A percentile compares a stretch with the other conserved stretches of the same genome.
phyloP scores from a whole-genome alignment of 2,329 filamentous ascomycete genomes.

The Pseudogymnoascus sp. region DNA sequence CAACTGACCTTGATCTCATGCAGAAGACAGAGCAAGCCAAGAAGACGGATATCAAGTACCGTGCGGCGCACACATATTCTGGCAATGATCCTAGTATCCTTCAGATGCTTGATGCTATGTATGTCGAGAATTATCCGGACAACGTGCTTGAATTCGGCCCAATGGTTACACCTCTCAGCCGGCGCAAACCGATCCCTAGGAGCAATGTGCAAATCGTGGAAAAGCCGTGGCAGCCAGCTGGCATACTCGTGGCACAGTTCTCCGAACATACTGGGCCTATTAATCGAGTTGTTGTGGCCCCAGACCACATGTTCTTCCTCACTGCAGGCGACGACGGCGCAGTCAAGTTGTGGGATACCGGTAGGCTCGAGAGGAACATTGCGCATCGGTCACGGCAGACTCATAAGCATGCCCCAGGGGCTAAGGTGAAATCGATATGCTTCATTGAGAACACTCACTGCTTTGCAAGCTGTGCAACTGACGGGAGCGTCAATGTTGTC shows the following conservation, averaged over 20 bases:
- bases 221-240: conserved; percentile 74
- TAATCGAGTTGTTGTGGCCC: conserved; percentile 72
- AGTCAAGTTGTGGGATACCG: conserved; percentile 90
- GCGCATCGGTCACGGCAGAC: conserved; percentile 81
- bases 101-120: conserved; percentile 76
- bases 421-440: conserved; percentile 71
- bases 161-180: conserved; percentile 62
- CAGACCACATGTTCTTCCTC: conserved; percentile 90
- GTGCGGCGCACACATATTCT: conserved; percentile 71
- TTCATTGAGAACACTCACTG: conserved; percentile 93
- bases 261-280: conserved; percentile 79
- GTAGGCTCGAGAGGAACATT: conserved; percentile 82
- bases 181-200: conserved; percentile 41
- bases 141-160: conserved; percentile 70
- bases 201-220: conserved; percentile 30
- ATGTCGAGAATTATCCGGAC: conserved; percentile 61
- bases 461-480: conserved; percentile 82
- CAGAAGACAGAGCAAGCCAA: conserved; percentile 30
- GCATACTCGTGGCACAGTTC: conserved; percentile 78
- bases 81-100: conserved; percentile 67
- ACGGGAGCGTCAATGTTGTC: conserved; percentile 85
- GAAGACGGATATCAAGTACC: conserved; percentile 40
- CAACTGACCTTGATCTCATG: conserved; percentile 32
- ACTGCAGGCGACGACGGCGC: conserved; percentile 87
- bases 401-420: conserved; percentile 64